These are phyloP conservation scores for Kurtzmaniella quercitrusa DNA, from an alignment of 1,139 yeast species.

Conservation along the genomic window DNA sequence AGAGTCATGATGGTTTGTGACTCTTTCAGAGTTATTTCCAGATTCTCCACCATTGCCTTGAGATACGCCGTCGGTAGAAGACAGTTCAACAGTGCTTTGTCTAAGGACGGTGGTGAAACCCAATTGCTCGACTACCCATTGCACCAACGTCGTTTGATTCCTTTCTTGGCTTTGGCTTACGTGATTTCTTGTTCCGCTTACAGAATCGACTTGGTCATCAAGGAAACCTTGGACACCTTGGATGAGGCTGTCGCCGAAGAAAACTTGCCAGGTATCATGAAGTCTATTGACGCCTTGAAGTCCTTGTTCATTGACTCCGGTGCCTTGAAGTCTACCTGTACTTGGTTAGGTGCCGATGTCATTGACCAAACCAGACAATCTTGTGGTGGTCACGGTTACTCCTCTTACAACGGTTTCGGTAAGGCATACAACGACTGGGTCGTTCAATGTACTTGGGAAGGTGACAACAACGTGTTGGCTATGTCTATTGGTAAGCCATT, in stretches of 20 bases:
- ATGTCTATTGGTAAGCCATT: constrained; percentile 45
- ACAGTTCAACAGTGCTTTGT: constrained; percentile 34
- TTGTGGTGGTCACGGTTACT: constrained; percentile 52
- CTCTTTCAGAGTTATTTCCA: constrained; percentile 39
- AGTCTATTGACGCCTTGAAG: constrained; percentile 38
- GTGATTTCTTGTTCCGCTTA: constrained; percentile 39
- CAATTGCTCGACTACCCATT: constrained; percentile 45
- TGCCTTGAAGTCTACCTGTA: constrained; percentile 44
- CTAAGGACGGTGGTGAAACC: constrained; percentile 26
- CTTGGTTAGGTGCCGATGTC: constrained; percentile 46
- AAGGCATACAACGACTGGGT: constrained; percentile 48
- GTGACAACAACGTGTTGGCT: constrained; percentile 48
- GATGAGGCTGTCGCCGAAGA: constrained; percentile 33
- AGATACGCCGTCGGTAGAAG: constrained; percentile 45
- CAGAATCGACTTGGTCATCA: constrained; percentile 30
- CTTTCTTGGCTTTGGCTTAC: constrained; percentile 41
- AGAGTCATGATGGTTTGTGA: constrained; percentile 44
- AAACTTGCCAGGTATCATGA: constrained; percentile 32
- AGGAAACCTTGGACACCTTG: constrained; percentile 25
- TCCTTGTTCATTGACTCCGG: constrained; percentile 46
- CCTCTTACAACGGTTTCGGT: constrained; percentile 45
- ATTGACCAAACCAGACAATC: constrained; percentile 48
- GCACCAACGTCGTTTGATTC: constrained; percentile 44
- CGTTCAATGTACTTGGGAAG: constrained; percentile 53
- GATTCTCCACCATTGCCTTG: constrained; percentile 40